Evolutionary conservation across 129 eudicot species (phyloP), one percentile per base, ranked within the genome.

Genomic region (Chrysanthemum seticuspe): DNA sequence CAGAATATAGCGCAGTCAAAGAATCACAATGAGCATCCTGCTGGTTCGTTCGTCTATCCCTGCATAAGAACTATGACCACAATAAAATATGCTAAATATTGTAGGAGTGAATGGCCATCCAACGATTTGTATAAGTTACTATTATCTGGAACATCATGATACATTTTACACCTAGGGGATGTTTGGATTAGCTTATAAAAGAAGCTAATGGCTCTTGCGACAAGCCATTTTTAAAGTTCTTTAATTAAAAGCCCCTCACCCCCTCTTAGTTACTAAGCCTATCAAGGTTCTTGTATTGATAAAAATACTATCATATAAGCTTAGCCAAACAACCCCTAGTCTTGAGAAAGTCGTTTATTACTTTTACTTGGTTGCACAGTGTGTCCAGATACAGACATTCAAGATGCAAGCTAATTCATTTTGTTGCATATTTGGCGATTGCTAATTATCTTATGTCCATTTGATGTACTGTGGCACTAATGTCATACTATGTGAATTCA

Each of bases 11-110:
- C 54, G 48, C 81, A 75, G 67, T 56, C 48, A 15, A 83, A 74
- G 67, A 31, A 21, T 74, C 85, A 71, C 50, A 62, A 55, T 21
- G 79, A 79, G 53, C 52, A 36, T 51, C 78, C 45, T 21, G 75
- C 67, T 81, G 91, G 87, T 83, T 73, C 11, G 74, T 83, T 70
- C 36, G 45, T 71, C 71, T 70, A 64, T 70, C 45, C 62, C 65
- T 57, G 6, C 62, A 53, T 36, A 34, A 52, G 47, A 29, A 29
- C 2, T 70, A 13, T 49, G 74, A 54, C 74, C 62, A 53, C 64
- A 31, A 54, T n/a, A 23, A 77, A 78, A 69, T 71, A 65, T 54
- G 21, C 21, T 19, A 19, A 19, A 45, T 55, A 12, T 7, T 54
- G 18, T 55, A 34, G 67, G 27, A 34, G 53, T 66, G 25, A 19